Evolutionary conservation across 441 rosid species (phyloP), one percentile per base, ranked within the genome.

Genomic region (Arabidopsis hybrid): DNA sequence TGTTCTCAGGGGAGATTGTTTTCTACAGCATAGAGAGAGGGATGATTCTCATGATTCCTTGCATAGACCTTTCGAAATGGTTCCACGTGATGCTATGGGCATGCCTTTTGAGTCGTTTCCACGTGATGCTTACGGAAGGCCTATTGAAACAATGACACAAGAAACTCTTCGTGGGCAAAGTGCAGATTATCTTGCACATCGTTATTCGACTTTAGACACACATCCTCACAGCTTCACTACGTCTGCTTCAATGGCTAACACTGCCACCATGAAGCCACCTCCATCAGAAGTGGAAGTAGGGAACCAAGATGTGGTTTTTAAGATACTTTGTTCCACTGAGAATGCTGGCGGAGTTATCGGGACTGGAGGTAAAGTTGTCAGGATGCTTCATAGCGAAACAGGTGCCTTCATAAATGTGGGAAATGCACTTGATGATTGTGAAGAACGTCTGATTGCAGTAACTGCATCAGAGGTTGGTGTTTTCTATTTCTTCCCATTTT

Each of bases 331-430:
- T 81, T 75, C 83, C 29, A 83, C 7, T 83, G 97, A 90, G 35
- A 88, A 74, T 78, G 90, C 87, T 69, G 99, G 98, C 13, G 88
- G 93, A 43, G 83, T 95, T 56, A 95, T 95, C 69, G 98, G 99
- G 78, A 89, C 81, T 77, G 97, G 92, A 31, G 99, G 99, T 60
- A 71, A 79, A 69, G 85, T 88, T 56, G 79, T 95, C 75, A 85
- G 69, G 86, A 77, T 83, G 66, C 85, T 95, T 74, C 88, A 93
- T 77, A 91, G 72, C 60, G 97, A 95, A 79, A 84, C 95, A 5
- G 98, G 98, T 55, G 96, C 98, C 75, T 69, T 83, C 49, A 83
- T 95, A 62, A 79, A 80, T 55, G 79, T 95, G 80, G 99, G 95
- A 77, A 80, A 89, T 72, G 43, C 83, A 52, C 16, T 85, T 58